These are phyloP conservation scores for Tulasnella sp. DNA, from an alignment of 768 basidiomycete genomes.

Conservation along the genomic window DNA sequence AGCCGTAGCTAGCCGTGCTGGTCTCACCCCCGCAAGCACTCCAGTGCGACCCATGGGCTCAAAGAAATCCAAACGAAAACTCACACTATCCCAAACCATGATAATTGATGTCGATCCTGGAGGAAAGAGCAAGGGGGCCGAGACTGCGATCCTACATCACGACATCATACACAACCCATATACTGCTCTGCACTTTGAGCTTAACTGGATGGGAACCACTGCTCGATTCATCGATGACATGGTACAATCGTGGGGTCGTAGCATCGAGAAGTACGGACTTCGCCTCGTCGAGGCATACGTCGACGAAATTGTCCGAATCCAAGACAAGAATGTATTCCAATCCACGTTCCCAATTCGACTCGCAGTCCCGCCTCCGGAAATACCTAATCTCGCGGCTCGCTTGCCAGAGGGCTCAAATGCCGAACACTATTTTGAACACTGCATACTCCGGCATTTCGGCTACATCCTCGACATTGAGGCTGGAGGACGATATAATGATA, in stretches of 20 bases:
- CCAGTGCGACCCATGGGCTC: background rate
- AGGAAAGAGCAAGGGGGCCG: slow-evolving; percentile 68
- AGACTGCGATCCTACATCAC: slow-evolving; percentile 83
- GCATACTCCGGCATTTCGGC: slow-evolving; percentile 67
- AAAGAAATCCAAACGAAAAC: slow-evolving; percentile 52
- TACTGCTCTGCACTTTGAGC: slow-evolving; percentile 95
- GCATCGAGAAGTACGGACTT: slow-evolving; percentile 84
- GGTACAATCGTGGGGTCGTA: slow-evolving; percentile 72
- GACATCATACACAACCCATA: slow-evolving; percentile 92
- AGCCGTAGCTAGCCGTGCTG: slow-evolving; percentile 20
- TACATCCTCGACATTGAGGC: slow-evolving; percentile 76
- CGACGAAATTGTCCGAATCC: slow-evolving; percentile 83
- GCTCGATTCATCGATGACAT: slow-evolving; percentile 88
- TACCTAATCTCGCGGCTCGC: slow-evolving; percentile 59
- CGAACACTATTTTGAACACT: slow-evolving; percentile 73
- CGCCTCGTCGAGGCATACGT: slow-evolving; percentile 93
- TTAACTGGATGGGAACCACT: slow-evolving; percentile 95
- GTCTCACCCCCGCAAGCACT: slow-evolving; percentile 25
- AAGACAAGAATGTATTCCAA: slow-evolving; percentile 83
- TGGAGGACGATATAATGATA: slow-evolving; percentile 66
- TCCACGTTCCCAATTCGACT: slow-evolving; percentile 81
- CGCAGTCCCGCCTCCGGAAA: slow-evolving; percentile 66
- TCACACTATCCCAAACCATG: slow-evolving; percentile 84
- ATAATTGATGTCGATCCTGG: slow-evolving; percentile 80
- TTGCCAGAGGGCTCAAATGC: slow-evolving; percentile 65